Percentiles rank a stretch among this genome's conserved stretches.
These are phyloP conservation scores for Fusarium buxicola DNA, from an alignment of 2,329 filamentous ascomycete species.

Conservation along the genomic window DNA sequence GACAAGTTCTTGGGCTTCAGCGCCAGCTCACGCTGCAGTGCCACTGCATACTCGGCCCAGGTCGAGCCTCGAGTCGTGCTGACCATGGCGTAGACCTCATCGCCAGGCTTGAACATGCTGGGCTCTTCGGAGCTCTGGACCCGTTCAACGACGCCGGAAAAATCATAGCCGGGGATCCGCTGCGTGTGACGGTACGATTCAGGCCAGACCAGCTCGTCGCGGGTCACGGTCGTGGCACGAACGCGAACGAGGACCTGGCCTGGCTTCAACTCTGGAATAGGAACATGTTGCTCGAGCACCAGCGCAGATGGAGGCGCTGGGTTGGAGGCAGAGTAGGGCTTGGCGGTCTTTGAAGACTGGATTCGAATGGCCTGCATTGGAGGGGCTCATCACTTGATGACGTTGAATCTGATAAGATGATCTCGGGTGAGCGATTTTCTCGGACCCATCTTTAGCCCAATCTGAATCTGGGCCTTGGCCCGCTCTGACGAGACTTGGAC, in stretches of 20 bases:
- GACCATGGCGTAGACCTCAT: slow-evolving; percentile 47
- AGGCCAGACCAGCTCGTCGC: slow-evolving; percentile 34
- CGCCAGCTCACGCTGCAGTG: slow-evolving; percentile 44
- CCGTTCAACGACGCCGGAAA: slow-evolving; percentile 27
- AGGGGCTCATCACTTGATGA: slow-evolving; percentile 27
- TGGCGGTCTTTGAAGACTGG: slow-evolving; percentile 9
- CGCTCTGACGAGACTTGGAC: neutral
- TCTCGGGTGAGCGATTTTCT: slow-evolving; percentile 39
- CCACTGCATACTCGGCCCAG: slow-evolving; percentile 43
- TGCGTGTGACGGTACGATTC: slow-evolving; percentile 23
- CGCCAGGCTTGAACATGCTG: slow-evolving; percentile 43
- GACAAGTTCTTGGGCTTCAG: slow-evolving; percentile 44
- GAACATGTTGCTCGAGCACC: slow-evolving; percentile 4
- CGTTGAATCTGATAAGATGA: slow-evolving; percentile 34
- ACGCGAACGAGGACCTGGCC: slow-evolving; percentile 28
- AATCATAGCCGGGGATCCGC: slow-evolving; percentile 24
- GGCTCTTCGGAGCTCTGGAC: slow-evolving; percentile 9
- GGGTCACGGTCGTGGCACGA: slow-evolving; percentile 30
- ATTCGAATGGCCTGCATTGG: slow-evolving; percentile 30
- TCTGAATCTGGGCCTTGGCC: too few species aligned
- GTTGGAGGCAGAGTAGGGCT: slow-evolving; percentile 25
- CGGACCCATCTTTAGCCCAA: neutral
- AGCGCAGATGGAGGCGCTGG: slow-evolving; percentile 20
- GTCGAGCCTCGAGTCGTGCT: slow-evolving; percentile 34
- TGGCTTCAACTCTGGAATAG: slow-evolving; percentile 9